Evolutionary conservation across 805 yeast genomes (phyloP), one percentile per base, ranked within the genome.

Genomic region (Saturnispora halmiae): DNA sequence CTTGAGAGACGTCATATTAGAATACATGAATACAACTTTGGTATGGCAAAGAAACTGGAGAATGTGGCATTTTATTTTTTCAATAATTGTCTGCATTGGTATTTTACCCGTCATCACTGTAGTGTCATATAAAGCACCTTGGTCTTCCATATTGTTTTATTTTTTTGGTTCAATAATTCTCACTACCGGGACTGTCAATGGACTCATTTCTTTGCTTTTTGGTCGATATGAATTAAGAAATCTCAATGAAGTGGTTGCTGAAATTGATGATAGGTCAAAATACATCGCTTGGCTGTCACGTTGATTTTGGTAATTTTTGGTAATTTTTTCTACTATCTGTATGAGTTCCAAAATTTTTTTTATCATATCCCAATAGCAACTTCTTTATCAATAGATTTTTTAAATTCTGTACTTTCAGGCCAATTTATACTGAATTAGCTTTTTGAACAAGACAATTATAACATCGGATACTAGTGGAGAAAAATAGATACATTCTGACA

Each of bases 171-270:
- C 74, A 0, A 48, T 76, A 0, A 56, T 86, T 3, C 69, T 77
- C 0, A 67, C 77, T 3, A 69, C 88, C 0, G 96, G 95, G 0
- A 62, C 73, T 0, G 56, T 82, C 1, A 79, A 86, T 54, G 95
- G 95, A 0, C 53, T 84, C 41, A 82, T 92, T 34, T 88, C 90
- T 31, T 72, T 69, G 42, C 54, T 86, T 24, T 90, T 88, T 55
- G 94, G 94, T 1, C 67, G 86, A 26, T 69, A 75, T n/a, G 98
- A 92, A 55, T 57, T 65, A 38, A 66, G 97, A 35, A 90, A 88
- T 1, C 60, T 92, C 36, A 63, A 61, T 19, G 97, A 90, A 60
- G 86, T 86, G 4, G 71, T 72, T 44, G 59, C 69, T 48, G 94
- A 90, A 55, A 82, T 87, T 2, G 59, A 56, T 6, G 67, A 62